phyloP scores from a whole-genome alignment of 2,329 filamentous ascomycete genomes.

The Botrytis squamosa region DNA sequence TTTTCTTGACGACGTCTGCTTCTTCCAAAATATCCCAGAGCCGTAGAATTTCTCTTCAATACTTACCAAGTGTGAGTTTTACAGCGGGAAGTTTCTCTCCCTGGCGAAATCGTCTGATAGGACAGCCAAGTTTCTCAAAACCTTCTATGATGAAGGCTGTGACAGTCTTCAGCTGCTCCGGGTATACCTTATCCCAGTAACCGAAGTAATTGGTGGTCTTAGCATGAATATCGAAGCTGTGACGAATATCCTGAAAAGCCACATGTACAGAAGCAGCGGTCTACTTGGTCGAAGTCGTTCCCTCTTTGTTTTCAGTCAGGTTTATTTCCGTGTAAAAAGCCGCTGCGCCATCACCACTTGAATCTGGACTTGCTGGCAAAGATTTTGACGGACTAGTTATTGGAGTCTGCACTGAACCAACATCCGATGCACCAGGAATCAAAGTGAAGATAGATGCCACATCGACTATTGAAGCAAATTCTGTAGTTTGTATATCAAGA shows the following conservation, averaged over 20 bases:
- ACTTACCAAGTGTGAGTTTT: conserved; percentile 26
- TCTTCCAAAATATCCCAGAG: conserved; percentile 36
- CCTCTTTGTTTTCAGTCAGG: background rate
- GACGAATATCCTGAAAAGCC: background rate
- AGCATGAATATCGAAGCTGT: background rate
- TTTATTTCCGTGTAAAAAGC: too few species aligned
- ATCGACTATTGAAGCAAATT: background rate
- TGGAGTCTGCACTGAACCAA: background rate
- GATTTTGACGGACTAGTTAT: background rate
- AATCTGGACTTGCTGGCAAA: background rate
- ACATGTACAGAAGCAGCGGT: background rate
- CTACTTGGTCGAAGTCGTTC: background rate
- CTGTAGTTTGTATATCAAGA: background rate
- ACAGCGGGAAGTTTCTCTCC: conserved; percentile 31
- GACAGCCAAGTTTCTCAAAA: conserved; percentile 36
- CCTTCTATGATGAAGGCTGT: conserved; percentile 38
- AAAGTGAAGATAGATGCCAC: background rate
- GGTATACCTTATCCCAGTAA: conserved; percentile 28
- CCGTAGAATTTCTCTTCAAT: conserved; percentile 32
- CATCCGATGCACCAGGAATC: background rate
- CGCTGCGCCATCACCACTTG: background rate
- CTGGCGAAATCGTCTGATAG: conserved; percentile 24
- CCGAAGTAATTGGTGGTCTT: background rate
- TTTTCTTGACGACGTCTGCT: conserved; percentile 24
- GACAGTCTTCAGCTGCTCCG: conserved; percentile 32